Evolutionary conservation across 1,139 yeast genomes (phyloP), one percentile per base, ranked within the genome.

Genomic region (Suhomyces wounanorum): DNA sequence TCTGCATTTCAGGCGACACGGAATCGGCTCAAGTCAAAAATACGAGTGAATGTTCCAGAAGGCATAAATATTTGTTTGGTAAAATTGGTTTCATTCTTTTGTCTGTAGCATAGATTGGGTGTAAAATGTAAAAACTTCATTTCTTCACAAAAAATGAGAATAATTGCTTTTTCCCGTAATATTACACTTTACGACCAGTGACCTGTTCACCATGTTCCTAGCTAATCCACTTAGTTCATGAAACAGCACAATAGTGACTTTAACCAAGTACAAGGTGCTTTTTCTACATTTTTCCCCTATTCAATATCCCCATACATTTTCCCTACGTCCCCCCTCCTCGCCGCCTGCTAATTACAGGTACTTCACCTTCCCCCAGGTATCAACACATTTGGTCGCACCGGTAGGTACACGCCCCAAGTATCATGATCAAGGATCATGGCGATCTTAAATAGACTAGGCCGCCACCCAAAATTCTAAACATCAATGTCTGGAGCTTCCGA

Each of bases 401-500:
- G 44, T 41, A 13, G 17, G 11, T 18, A n/a, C 44, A 41, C 44
- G 44, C 37, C 44, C 28, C 3, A 5, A 18, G 8, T 25, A 8
- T 17, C 16, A 33, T 33, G 17, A 33, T 33, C 37, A 33, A 33
- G 37, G 37, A 33, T 33, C 37, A 33, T 33, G 37, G 37, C n/a
- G 31, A 26, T 33, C 45, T 35, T 16, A 11, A 10, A 8, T n/a
- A 4, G 10, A 26, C 33, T 8, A 31, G 31, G 26, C 25, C 40
- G 28, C 37, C 46, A 44, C 28, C 37, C 36, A 18, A 9, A 13
- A 21, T 30, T 28, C 43, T 21, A 28, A 25, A 13, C 18, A 25
- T n/a, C 42, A 14, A 68, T 68, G 72, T 67, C 72, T 11, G 69
- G 70, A n/a, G 82, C 88, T 31, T 82, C 88, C 13, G 98, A 94